These are phyloP conservation scores for Lindgomyces ingoldianus DNA, from an alignment of 495 filamentous ascomycete species.

Conservation along the genomic window DNA sequence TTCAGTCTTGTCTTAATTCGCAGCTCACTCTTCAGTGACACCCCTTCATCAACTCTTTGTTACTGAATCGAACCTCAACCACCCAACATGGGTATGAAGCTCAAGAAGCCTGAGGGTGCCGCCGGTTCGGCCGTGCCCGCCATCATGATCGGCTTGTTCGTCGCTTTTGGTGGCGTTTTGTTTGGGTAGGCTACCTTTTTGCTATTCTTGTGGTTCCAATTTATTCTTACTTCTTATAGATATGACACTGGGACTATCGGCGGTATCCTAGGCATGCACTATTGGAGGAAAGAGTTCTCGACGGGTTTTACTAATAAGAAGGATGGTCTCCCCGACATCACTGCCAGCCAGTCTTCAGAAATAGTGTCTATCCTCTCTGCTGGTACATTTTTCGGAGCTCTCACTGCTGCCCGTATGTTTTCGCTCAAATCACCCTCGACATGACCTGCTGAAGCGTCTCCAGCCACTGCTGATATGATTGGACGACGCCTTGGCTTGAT, in stretches of 20 bases:
- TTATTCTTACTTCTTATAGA: slow-evolving; percentile 42
- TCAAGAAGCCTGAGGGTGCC: slow-evolving; percentile 54
- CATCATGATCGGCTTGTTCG: slow-evolving; percentile 83
- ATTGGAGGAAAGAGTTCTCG: slow-evolving; percentile 72
- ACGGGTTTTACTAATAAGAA: slow-evolving; percentile 51
- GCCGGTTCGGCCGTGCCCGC: slow-evolving; percentile 61
- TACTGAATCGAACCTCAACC: background rate
- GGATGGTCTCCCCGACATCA: slow-evolving; percentile 51
- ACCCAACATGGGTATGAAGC: slow-evolving; percentile 38
- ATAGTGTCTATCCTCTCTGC: slow-evolving; percentile 74
- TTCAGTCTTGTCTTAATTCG: background rate
- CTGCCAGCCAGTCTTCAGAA: slow-evolving; percentile 63
- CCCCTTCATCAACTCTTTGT: background rate
- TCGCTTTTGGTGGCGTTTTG: slow-evolving; percentile 83
- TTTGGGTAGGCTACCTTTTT: slow-evolving; percentile 63
- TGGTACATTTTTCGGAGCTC: slow-evolving; percentile 84
- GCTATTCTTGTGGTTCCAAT: background rate
- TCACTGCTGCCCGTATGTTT: slow-evolving; percentile 59
- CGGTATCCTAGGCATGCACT: slow-evolving; percentile 78
- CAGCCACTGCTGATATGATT: slow-evolving; percentile 63
- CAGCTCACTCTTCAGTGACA: background rate
- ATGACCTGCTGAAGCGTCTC: background rate
- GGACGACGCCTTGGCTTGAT: slow-evolving; percentile 72
- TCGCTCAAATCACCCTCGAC: background rate
- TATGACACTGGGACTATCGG: slow-evolving; percentile 87